Evolutionary conservation across 805 yeast genomes (phyloP).

Genomic region (Cyberlindnera veronae): DNA sequence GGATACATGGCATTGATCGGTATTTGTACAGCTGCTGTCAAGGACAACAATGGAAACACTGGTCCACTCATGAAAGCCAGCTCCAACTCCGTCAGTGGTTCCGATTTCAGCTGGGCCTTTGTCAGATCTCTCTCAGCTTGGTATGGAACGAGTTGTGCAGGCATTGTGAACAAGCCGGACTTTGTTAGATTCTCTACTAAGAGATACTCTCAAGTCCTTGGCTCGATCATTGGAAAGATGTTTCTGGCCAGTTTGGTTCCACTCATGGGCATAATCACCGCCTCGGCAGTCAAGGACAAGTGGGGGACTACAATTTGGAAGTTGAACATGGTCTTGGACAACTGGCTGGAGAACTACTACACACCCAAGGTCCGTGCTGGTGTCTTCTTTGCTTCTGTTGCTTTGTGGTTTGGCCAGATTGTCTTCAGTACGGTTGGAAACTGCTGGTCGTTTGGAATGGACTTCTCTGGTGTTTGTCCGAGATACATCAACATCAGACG

Average conservation of each 20-base stretch:
- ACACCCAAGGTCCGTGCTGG: conserved; percentile 36
- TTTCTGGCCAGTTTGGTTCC: conserved; percentile 36
- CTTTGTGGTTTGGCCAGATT: conserved; percentile 6
- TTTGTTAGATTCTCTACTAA: conserved; percentile 35
- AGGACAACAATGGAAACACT: conserved; percentile 5
- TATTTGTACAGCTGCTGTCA: conserved; percentile 10
- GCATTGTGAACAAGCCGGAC: conserved; percentile 37
- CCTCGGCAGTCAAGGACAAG: conserved; percentile 31
- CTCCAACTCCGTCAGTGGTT: conserved; percentile 7
- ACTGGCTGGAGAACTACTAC: conserved; percentile 36
- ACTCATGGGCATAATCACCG: conserved; percentile 36
- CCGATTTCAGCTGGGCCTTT: conserved; percentile 35
- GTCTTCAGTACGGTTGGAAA: conserved; percentile 16
- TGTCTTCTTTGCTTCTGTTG: conserved; percentile 32
- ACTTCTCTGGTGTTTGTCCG: conserved; percentile 24
- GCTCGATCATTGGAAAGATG: conserved; percentile 29
- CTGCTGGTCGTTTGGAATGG: conserved; percentile 32
- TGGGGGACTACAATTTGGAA: conserved; percentile 36
- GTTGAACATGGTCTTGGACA: conserved; percentile 32
- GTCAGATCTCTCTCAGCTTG: conserved; percentile 35
- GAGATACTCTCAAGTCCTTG: conserved; percentile 25
- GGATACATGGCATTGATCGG: conserved; percentile 11
- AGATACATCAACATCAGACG: conserved; percentile 30
- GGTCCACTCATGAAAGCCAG: conserved; percentile 9
- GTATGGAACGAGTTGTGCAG: conserved; percentile 36